Conservation (phyloP, 495 filamentous ascomycete genomes). For the Aspergillus baeticus region DNA sequence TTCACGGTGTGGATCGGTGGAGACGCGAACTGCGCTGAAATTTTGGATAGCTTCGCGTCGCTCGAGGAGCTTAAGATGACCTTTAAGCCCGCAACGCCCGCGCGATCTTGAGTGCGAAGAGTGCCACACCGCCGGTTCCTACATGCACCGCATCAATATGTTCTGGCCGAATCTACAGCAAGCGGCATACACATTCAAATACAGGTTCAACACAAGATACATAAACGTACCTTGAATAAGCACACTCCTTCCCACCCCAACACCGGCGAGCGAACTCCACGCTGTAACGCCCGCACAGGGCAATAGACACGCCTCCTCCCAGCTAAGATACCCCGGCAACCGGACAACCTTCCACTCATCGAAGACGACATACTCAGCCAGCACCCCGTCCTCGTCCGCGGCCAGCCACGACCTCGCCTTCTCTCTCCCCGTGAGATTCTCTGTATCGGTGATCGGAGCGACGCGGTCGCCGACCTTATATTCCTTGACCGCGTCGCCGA, state of each 20-base stretch:
- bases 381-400: background rate
- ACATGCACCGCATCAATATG: background rate
- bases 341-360: background rate
- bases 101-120: background rate
- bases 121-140: background rate
- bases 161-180: too few relatives aligned
- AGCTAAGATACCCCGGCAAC: background rate
- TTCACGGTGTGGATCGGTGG: conserved; percentile 7
- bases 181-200: too few relatives aligned
- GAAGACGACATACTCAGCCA: background rate
- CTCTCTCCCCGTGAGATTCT: conserved; percentile 2
- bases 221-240: too few relatives aligned
- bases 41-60: conserved; percentile 10
- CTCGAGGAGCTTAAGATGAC: conserved; percentile 14
- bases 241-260: too few relatives aligned
- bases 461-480: conserved; percentile 31
- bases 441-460: conserved; percentile 28
- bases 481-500: conserved; percentile 29
- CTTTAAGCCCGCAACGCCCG: background rate
- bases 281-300: background rate
- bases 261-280: background rate
- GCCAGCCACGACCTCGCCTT: too few relatives aligned
- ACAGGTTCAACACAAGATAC: background rate
- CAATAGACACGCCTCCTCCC: conserved; percentile 1
- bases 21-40: background rate